A percentile compares a stretch with the other conserved stretches of the same genome.
These are phyloP conservation scores for Cercospora sp. DNA, from an alignment of 2,329 filamentous ascomycete genomes.

Conservation along the genomic window DNA sequence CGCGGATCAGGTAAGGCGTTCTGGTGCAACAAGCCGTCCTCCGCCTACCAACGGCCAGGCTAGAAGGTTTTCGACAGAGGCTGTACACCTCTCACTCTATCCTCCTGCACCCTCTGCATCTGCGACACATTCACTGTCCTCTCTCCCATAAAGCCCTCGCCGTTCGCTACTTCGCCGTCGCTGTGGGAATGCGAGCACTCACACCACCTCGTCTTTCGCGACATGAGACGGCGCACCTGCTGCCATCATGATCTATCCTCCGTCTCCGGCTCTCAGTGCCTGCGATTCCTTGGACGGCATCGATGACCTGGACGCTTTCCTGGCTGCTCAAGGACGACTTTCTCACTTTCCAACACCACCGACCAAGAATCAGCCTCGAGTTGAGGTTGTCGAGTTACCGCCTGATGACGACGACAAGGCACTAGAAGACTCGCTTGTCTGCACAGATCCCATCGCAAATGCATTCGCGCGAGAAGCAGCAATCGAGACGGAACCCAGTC, in stretches of 20 bases:
- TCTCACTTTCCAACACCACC: slow-evolving; percentile 38
- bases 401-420: slow-evolving; percentile 16
- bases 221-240: neutral
- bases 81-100: neutral
- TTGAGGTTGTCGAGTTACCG: slow-evolving; percentile 25
- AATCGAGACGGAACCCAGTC: slow-evolving; percentile 9
- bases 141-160: neutral
- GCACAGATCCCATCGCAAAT: slow-evolving; percentile 20
- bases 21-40: neutral
- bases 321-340: slow-evolving; percentile 33
- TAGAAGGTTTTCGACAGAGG: neutral
- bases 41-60: neutral
- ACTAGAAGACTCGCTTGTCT: neutral
- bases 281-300: slow-evolving; percentile 36
- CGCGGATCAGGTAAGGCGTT: neutral
- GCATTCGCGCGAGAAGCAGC: slow-evolving; percentile 25
- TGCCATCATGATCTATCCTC: slow-evolving; percentile 11
- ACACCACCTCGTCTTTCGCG: neutral
- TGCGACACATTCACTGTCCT: neutral
- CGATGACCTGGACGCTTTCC: slow-evolving; percentile 38
- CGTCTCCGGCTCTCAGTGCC: slow-evolving; percentile 35
- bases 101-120: neutral
- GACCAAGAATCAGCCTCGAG: slow-evolving; percentile 21
- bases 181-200: neutral
- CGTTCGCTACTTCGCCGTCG: neutral